These are phyloP conservation scores for Aeschynomene evenia DNA, from an alignment of 306 rosid genomes.

Conservation along the genomic window DNA sequence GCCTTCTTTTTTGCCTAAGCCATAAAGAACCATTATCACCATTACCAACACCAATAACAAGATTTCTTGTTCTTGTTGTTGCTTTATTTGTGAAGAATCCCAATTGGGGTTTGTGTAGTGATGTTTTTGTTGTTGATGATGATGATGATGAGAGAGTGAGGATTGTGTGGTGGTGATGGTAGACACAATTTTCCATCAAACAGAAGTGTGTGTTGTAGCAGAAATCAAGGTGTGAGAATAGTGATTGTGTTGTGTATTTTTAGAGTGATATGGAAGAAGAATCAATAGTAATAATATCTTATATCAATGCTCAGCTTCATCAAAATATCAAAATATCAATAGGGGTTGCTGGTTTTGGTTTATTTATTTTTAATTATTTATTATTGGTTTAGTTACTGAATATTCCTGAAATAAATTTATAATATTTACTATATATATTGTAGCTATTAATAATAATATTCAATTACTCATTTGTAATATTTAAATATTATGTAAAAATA, in stretches of 20 bases:
- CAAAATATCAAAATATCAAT: not conserved
- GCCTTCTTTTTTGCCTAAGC: not conserved
- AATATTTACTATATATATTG: no score
- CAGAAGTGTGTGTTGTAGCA: not conserved
- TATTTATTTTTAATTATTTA: not conserved
- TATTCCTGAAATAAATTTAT: no score
- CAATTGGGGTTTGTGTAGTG: slow-evolving; percentile 4
- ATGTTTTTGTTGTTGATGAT: not conserved
- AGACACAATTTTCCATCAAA: slow-evolving; percentile 45
- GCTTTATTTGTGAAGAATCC: slow-evolving; percentile 6
- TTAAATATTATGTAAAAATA: no score
- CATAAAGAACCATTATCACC: not conserved
- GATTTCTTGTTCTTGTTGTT: not conserved
- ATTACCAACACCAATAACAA: not conserved
- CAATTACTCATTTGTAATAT: no score
- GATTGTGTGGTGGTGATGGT: slow-evolving; percentile 9
- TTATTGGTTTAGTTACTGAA: not conserved
- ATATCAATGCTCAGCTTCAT: not conserved
- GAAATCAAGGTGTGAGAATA: not conserved
- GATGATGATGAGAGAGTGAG: slow-evolving; percentile 14
- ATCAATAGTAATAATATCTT: not conserved
- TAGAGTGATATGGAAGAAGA: not conserved
- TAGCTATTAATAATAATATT: no score
- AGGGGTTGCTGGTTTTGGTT: not conserved
- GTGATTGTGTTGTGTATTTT: not conserved